These are phyloP conservation scores for Colletotrichum gigasporum DNA, from an alignment of 2,329 filamentous ascomycete genomes.

Conservation along the genomic window DNA sequence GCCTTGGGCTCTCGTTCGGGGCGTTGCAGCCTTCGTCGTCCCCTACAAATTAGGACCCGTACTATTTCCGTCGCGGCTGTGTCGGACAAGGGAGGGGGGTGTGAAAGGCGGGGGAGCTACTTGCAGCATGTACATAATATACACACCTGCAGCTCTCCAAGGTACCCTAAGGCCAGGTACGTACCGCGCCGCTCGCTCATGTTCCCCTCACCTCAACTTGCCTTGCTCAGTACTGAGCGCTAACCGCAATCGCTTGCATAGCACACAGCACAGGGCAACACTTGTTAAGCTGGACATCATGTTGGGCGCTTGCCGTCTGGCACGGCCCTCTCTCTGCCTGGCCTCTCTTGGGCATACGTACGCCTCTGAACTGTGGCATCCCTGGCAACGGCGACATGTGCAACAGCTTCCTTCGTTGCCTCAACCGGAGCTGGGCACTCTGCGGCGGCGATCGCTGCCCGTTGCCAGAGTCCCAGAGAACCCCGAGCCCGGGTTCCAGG, in stretches of 20 bases:
- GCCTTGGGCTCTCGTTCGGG: not conserved
- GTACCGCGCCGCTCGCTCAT: not conserved
- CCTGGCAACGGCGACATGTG: not conserved
- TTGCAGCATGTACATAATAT: not conserved
- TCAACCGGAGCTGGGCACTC: conserved; percentile 8
- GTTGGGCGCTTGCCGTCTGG: no score
- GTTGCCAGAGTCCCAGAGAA: conserved; percentile 17
- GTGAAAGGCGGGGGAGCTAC: conserved; percentile 4
- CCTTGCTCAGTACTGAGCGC: not conserved
- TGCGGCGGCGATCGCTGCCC: conserved; percentile 28
- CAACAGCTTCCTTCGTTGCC: conserved; percentile 4
- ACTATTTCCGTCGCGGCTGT: conserved; percentile 31
- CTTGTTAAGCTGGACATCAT: no score
- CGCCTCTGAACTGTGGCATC: not conserved
- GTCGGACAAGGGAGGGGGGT: conserved; percentile 3
- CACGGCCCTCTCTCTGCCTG: no score
- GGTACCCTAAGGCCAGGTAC: not conserved
- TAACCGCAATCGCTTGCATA: no score
- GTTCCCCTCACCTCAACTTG: not conserved
- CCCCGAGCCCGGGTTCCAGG: conserved; percentile 26
- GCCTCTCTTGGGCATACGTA: no score
- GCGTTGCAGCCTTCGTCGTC: not conserved
- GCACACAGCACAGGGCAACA: no score
- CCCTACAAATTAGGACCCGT: conserved; percentile 17
- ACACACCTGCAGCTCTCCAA: not conserved